Evolutionary conservation across 2,329 filamentous ascomycete genomes (phyloP).

Genomic region (Arthrobotrys conoides): DNA sequence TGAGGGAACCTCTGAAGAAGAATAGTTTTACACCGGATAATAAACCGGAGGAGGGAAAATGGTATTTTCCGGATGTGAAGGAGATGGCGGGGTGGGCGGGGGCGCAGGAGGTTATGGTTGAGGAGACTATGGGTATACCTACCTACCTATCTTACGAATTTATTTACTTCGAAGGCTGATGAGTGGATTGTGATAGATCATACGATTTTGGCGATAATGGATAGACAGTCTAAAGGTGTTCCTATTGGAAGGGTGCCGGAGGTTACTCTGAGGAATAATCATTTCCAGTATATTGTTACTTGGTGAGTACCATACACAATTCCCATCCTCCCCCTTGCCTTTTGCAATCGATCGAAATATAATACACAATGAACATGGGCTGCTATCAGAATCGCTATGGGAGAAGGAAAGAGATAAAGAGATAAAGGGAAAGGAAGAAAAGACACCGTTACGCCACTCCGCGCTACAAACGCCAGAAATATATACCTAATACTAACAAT

Average conservation of each 20-base stretch:
- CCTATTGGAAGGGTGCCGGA: slow-evolving; percentile 90
- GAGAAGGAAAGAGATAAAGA: slow-evolving; percentile 1
- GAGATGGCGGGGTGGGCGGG: slow-evolving; percentile 89
- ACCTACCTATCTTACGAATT: slow-evolving; percentile 37
- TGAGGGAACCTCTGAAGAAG: slow-evolving; percentile 94
- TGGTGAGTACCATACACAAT: slow-evolving; percentile 76
- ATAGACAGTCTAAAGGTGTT: slow-evolving; percentile 83
- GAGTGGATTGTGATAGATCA: not conserved
- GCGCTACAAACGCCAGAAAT: slow-evolving; percentile 8
- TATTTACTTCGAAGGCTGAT: not conserved
- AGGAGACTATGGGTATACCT: slow-evolving; percentile 87
- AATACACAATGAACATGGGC: slow-evolving; percentile 63
- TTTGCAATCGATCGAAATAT: slow-evolving; percentile 9
- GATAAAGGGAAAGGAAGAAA: not conserved
- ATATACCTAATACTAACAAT: slow-evolving; percentile 4
- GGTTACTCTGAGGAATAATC: slow-evolving; percentile 95
- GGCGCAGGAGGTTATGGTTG: slow-evolving; percentile 92
- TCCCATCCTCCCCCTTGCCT: not conserved
- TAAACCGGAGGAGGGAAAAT: slow-evolving; percentile 83
- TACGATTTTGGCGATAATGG: slow-evolving; percentile 67
- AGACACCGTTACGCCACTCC: slow-evolving; percentile 25
- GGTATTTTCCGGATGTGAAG: slow-evolving; percentile 93
- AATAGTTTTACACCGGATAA: slow-evolving; percentile 98
- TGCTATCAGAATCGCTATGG: not conserved
- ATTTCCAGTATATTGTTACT: slow-evolving; percentile 98